Conservation (phyloP, 192 early-diverging fungal genomes). For the Mortierella hygrophila region DNA sequence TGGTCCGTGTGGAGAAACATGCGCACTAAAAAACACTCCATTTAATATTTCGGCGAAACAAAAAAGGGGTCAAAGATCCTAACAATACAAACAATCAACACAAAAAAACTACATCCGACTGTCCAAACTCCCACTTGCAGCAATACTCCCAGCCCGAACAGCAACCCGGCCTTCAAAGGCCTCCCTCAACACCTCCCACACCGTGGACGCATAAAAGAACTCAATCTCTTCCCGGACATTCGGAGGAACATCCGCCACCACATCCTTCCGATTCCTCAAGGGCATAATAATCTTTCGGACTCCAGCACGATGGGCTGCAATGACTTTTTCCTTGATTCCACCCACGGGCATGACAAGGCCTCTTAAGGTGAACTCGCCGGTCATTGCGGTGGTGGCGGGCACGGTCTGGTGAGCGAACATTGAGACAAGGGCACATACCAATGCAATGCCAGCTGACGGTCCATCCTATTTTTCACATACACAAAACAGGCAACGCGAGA, state of each 20-base stretch:
- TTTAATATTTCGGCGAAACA: too few relatives aligned
- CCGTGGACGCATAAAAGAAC: conserved; percentile 71
- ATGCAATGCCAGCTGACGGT: conserved; percentile 73
- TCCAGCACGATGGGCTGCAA: conserved; percentile 82
- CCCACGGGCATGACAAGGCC: conserved; percentile 85
- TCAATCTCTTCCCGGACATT: conserved; percentile 72
- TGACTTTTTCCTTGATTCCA: conserved; percentile 87
- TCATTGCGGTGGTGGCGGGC: conserved; percentile 73
- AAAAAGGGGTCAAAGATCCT: not conserved
- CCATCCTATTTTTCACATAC: conserved; percentile 68
- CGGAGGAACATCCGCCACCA: conserved; percentile 73
- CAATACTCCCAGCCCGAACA: not conserved
- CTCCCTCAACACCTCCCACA: conserved; percentile 73
- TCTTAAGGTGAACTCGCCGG: conserved; percentile 85
- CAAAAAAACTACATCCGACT: conserved; percentile 18
- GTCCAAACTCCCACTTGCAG: conserved; percentile 14
- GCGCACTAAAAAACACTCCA: too few relatives aligned
- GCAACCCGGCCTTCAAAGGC: conserved; percentile 56
- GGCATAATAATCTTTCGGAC: conserved; percentile 79
- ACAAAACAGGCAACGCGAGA: not conserved
- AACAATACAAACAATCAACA: not conserved
- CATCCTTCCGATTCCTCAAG: conserved; percentile 73
- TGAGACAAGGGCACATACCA: conserved; percentile 83
- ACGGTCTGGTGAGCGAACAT: conserved; percentile 70
- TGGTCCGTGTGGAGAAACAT: too few relatives aligned